Conservation (phyloP, 2,329 filamentous ascomycete species). For the Fusarium continuum region DNA sequence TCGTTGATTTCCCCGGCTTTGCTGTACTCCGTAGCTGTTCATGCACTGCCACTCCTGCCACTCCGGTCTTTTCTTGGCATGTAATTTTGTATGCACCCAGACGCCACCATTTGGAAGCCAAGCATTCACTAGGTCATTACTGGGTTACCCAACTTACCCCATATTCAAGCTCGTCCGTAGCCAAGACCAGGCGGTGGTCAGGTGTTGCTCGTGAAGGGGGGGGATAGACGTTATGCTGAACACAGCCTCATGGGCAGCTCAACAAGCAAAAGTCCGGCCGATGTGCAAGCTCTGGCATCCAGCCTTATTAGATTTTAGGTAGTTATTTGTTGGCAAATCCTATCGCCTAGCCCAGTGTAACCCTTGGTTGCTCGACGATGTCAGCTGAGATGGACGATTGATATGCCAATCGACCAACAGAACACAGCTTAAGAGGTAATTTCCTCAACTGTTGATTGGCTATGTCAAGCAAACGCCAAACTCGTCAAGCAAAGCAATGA, state of each 20-base stretch:
- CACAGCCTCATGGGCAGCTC: background rate
- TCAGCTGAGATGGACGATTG: background rate
- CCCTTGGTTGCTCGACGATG: background rate
- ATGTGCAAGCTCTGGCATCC: too few relatives aligned
- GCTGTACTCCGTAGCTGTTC: too few relatives aligned
- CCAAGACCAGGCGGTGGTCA: conserved; percentile 39
- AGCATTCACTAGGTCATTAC: conserved; percentile 21
- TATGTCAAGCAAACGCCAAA: background rate
- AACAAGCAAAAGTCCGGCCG: too few relatives aligned
- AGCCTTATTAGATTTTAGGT: background rate
- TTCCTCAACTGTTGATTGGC: background rate
- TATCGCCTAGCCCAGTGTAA: background rate
- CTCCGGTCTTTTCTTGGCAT: conserved; percentile 21
- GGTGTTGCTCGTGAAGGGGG: conserved; percentile 17
- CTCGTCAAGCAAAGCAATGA: background rate
- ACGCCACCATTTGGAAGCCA: conserved; percentile 36
- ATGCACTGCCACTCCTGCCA: conserved; percentile 21
- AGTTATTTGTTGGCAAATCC: background rate
- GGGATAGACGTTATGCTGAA: conserved; percentile 2
- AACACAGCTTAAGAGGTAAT: background rate
- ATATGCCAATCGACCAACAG: background rate
- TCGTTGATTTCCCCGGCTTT: background rate
- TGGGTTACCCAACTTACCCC: conserved; percentile 31
- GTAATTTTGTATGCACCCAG: conserved; percentile 5
- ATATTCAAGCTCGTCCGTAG: conserved; percentile 24